Evolutionary conservation across 345 rosid species (phyloP), one percentile per base, ranked within the genome.

Genomic region (Acer yangbiense): DNA sequence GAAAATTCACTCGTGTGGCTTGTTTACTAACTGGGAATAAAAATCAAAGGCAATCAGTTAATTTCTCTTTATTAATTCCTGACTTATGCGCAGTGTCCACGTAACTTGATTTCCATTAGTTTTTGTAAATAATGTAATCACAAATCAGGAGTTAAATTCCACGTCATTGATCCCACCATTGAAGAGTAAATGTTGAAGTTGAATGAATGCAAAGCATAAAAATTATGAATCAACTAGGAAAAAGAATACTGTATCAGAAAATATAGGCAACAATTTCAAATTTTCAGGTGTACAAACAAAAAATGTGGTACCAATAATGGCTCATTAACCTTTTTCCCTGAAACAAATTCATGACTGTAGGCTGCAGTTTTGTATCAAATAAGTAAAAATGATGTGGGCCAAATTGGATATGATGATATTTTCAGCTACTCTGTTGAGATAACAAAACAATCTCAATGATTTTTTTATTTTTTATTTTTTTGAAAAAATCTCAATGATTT

Each of bases 321-420:
- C 12, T 65, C 32, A 32, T 18, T 20, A 1, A 1, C 16, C 50
- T 52, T 75, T 65, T 52, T n/a, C 14, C 39, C 32, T 27, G 64
- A 50, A 65, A 48, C 23, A 32, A 18, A 50, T 29, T 25, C 43
- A 20, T 16, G 25, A 63, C 60, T 73, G 55, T 10, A 12, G 76
- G 14, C 61, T 41, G 6, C 21, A 67, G 43, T 35, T 7, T 27
- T 13, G 50, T 68, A 54, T 60, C 73, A 65, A n/a, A 46, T 71
- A 2, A 50, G 44, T 67, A 0, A 2, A 41, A 29, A 55, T 54
- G 16, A 58, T 66, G 83, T 60, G 48, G 80, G 74, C 57, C 83
- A 76, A 68, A 50, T 29, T 32, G 16, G 17, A 55, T 54, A 55
- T 61, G n/a, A 16, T 20, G 2, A 35, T 35, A 35, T n/a, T 61